Percentiles rank a stretch among this genome's conserved stretches.
Evolutionary conservation across 768 basidiomycete species (phyloP).

Genomic region (Hirschioporus abietinus): DNA sequence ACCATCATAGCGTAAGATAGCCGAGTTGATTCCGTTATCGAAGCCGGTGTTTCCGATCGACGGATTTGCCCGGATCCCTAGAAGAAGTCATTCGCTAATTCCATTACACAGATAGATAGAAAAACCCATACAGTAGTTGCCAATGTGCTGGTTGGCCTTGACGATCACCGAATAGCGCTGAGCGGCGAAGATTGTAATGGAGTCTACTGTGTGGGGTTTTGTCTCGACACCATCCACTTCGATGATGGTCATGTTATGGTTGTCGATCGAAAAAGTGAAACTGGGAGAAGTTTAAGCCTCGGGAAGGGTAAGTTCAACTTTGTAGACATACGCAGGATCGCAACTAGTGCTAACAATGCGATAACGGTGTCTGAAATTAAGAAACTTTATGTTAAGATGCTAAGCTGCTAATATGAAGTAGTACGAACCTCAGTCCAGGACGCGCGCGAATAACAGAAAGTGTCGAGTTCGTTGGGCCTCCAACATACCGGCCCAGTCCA

Average conservation of each 20-base stretch:
- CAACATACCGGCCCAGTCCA: conserved; percentile 39
- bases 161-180: conserved; percentile 12
- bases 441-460: conserved; percentile 21
- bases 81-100: neutral
- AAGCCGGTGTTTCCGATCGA: conserved; percentile 20
- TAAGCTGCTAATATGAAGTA: neutral
- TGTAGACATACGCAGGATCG: conserved; percentile 19
- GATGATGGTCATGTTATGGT: conserved; percentile 36
- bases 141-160: conserved; percentile 16
- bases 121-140: conserved; percentile 19
- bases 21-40: conserved; percentile 32
- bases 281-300: conserved; percentile 9
- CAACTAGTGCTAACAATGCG: conserved; percentile 18
- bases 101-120: neutral
- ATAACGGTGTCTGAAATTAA: conserved; percentile 15
- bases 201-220: conserved; percentile 31
- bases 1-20: conserved; percentile 38
- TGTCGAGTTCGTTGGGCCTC: conserved; percentile 6
- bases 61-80: conserved; percentile 23
- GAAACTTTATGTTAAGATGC: neutral
- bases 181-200: conserved; percentile 37
- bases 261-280: conserved; percentile 34
- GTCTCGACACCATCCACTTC: conserved; percentile 33
- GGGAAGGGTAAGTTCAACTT: neutral
- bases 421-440: conserved; percentile 18